phyloP scores from a whole-genome alignment of 225 moss, liverwort and hornwort genomes.

The Marchantia paleacea region DNA sequence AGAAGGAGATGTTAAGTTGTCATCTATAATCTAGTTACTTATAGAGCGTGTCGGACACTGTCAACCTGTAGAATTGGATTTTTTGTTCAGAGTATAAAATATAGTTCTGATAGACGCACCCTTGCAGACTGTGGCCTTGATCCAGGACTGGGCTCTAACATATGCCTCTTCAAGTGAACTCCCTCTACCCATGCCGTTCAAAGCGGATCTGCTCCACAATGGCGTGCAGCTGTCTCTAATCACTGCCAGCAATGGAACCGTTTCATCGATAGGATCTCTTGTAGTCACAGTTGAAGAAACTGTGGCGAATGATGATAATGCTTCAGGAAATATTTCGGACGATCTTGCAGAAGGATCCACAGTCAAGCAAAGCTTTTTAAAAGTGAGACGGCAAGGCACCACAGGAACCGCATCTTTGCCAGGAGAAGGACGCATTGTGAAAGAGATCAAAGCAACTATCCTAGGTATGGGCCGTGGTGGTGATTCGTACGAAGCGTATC shows the following conservation, averaged over 20 bases:
- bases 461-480: constrained; percentile 27
- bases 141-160: constrained; percentile 88
- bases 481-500: constrained; percentile 61
- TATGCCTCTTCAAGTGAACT: constrained; percentile 96
- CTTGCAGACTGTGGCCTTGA: constrained; percentile 52
- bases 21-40: too few relatives aligned
- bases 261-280: constrained; percentile 64
- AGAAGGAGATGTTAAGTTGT: too few relatives aligned
- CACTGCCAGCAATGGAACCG: constrained; percentile 58
- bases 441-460: constrained; percentile 56
- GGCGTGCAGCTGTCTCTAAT: constrained; percentile 77
- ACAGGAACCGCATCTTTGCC: constrained; percentile 65
- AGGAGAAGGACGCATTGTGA: constrained; percentile 83
- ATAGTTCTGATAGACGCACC: not conserved
- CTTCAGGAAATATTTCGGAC: constrained; percentile 35
- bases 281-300: constrained; percentile 66
- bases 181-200: constrained; percentile 91
- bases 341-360: constrained; percentile 33
- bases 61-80: too few relatives aligned
- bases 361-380: constrained; percentile 35
- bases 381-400: constrained; percentile 68
- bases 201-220: constrained; percentile 63
- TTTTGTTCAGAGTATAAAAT: not conserved
- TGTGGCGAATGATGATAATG: not conserved
- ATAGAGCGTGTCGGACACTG: too few relatives aligned